Conservation (phyloP, 1,284 basidiomycete genomes). For the Cryptococcus hybrid region DNA sequence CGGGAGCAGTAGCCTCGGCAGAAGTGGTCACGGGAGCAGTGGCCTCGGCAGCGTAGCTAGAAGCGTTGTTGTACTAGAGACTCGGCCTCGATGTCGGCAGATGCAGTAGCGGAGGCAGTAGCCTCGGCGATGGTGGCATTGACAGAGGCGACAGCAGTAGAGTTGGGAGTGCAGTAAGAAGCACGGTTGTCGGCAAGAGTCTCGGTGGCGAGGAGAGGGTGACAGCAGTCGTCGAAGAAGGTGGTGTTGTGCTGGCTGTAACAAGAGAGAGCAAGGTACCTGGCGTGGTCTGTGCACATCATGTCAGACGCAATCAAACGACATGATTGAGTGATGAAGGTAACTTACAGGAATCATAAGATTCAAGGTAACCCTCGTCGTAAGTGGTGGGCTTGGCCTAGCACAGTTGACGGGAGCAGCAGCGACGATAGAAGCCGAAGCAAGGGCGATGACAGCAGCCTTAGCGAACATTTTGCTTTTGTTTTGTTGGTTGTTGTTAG, state of each 20-base stretch:
- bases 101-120: slow-evolving; percentile 24
- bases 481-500: slow-evolving; percentile 10
- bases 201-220: slow-evolving; percentile 56
- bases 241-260: slow-evolving; percentile 60
- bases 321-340: neutral
- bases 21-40: slow-evolving; percentile 12
- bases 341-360: slow-evolving; percentile 56
- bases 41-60: slow-evolving; percentile 15
- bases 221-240: slow-evolving; percentile 62
- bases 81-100: slow-evolving; percentile 14
- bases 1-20: slow-evolving; percentile 1
- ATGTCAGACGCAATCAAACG: slow-evolving; percentile 4
- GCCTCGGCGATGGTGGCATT: slow-evolving; percentile 28
- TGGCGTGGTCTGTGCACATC: slow-evolving; percentile 55
- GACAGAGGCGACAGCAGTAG: slow-evolving; percentile 23
- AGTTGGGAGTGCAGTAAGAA: slow-evolving; percentile 57
- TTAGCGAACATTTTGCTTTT: slow-evolving; percentile 41
- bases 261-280: slow-evolving; percentile 60
- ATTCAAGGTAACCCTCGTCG: slow-evolving; percentile 50
- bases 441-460: slow-evolving; percentile 54
- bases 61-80: slow-evolving; percentile 11
- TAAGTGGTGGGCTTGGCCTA: slow-evolving; percentile 38
- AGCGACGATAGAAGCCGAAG: slow-evolving; percentile 50
- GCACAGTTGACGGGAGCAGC: slow-evolving; percentile 55
- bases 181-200: slow-evolving; percentile 55